phyloP scores from a whole-genome alignment of 768 basidiomycete species.

The Phlegmacium glaucopus region DNA sequence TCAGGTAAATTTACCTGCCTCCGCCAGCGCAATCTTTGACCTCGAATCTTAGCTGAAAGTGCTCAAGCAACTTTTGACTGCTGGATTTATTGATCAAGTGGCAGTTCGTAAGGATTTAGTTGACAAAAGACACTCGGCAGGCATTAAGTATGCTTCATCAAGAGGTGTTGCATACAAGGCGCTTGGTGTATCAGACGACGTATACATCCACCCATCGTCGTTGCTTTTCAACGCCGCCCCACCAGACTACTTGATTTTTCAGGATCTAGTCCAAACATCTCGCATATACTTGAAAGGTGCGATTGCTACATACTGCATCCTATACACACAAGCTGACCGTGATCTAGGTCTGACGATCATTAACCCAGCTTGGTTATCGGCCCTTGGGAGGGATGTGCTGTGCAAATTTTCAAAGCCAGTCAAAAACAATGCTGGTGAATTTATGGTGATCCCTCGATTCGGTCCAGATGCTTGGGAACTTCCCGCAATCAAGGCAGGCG shows the following conservation, averaged over 20 bases:
- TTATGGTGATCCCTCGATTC: constrained; percentile 81
- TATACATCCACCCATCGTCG: constrained; percentile 92
- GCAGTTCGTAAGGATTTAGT: constrained; percentile 87
- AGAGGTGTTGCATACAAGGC: constrained; percentile 83
- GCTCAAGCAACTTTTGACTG: constrained; percentile 80
- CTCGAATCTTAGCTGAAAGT: constrained; percentile 69
- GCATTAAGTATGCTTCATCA: constrained; percentile 68
- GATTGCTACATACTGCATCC: constrained; percentile 6
- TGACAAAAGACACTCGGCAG: constrained; percentile 52
- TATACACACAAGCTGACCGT: constrained; percentile 1
- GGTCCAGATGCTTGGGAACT: constrained; percentile 87
- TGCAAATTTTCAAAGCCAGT: constrained; percentile 89
- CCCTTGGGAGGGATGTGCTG: constrained; percentile 71
- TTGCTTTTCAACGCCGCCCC: constrained; percentile 64
- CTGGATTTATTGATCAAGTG: constrained; percentile 94
- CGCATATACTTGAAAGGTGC: constrained; percentile 79
- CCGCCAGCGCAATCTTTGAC: not conserved
- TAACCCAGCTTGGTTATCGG: constrained; percentile 85
- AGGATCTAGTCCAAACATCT: constrained; percentile 76
- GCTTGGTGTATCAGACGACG: constrained; percentile 77
- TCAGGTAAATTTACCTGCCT: constrained; percentile 48
- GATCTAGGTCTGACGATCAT: constrained; percentile 71
- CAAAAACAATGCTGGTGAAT: constrained; percentile 60
- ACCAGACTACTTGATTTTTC: constrained; percentile 83
- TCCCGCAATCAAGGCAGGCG: constrained; percentile 56